Base-by-base conservation (phyloP, 2,329 filamentous ascomycete species). In the Podosphaera leucotricha region DNA sequence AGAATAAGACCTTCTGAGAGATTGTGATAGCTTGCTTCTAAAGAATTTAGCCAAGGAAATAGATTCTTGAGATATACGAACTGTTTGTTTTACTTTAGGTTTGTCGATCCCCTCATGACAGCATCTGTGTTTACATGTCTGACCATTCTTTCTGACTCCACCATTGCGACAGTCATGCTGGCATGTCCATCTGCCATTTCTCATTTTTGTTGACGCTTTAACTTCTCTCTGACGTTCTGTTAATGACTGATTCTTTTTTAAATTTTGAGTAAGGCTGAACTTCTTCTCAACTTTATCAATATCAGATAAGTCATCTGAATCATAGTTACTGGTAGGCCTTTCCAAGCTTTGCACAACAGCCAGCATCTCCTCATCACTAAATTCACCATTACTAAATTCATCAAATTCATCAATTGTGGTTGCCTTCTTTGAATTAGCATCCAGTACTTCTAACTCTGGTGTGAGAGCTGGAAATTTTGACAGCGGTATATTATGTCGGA, bases 131-230 rank as follows among this genome's bases (percentile, higher is more conserved):
- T 74, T 80, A 58, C 81, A 86, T 28, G 46, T 50, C 28, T 60
- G 61, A 3, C 64, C 62, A 35, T 57, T 55, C 46, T 58, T 59
- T 1, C 61, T 61, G 19, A 53, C 53, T 1, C 54, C 54, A 1
- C 57, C 59, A 41, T 62, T 62, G n/a, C 55, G 54, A 44, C 81
- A 86, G 16, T 59, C 59, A 54, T 87, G 81, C 46, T 78, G 78
- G 59, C 81, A 87, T 30, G 68, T 67, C 73, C 77, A 86, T 53
- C 69, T 80, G 0, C 80, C 80, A 53, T 81, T 86, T 0, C 65
- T 59, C 48, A 85, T 66, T 51, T 66, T 67, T 1, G 61, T 56
- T 3, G 73, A 66, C 40, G 67, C 57, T 6, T 46, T 20, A 7
- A 44, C 20, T 8, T 50, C 41, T 10, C 35, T n/a, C 1, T 15